These are phyloP conservation scores for Globisporangium canariense DNA, from an alignment of 352 stramenopile genomes.

Conservation along the genomic window DNA sequence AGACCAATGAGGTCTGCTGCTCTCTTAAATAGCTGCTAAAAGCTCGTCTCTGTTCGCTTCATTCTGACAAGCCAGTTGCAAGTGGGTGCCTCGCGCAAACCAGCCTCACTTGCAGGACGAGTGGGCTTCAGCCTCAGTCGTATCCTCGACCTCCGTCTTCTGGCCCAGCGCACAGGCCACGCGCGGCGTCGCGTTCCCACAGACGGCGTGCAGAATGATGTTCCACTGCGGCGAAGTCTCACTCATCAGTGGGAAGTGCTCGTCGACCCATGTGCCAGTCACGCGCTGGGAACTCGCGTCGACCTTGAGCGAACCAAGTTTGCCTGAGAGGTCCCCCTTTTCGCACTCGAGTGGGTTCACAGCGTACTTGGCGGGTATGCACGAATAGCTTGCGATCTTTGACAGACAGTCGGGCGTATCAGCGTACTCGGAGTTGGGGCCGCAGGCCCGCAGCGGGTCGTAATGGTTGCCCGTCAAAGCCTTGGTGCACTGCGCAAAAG, in stretches of 20 bases:
- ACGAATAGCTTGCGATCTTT: conserved; percentile 38
- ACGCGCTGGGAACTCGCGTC: conserved; percentile 18
- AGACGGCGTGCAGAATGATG: conserved; percentile 49
- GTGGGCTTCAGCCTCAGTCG: not conserved
- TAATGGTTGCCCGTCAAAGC: conserved; percentile 49
- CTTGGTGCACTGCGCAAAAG: conserved; percentile 39
- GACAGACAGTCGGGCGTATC: conserved; percentile 32
- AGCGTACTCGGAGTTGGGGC: conserved; percentile 46
- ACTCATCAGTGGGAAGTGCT: conserved; percentile 30
- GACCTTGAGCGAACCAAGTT: conserved; percentile 37
- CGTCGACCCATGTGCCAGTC: conserved; percentile 16
- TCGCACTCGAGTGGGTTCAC: conserved; percentile 40
- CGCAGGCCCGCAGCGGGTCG: conserved; percentile 49
- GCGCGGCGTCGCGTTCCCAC: conserved; percentile 30
- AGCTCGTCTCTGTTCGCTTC: no score
- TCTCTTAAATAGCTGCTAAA: no score
- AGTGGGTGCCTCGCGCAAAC: no score
- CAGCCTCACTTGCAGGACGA: not conserved
- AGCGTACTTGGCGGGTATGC: conserved; percentile 34
- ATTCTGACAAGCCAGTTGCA: no score
- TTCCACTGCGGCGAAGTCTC: conserved; percentile 44
- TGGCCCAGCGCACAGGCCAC: conserved; percentile 3
- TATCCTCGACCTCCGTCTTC: not conserved
- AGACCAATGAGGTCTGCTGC: no score
- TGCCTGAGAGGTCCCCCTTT: conserved; percentile 55